Percentiles rank a stretch among this genome's conserved stretches.
Evolutionary conservation across 2,329 filamentous ascomycete species (phyloP).

Genomic region (Penicillium nordicum): DNA sequence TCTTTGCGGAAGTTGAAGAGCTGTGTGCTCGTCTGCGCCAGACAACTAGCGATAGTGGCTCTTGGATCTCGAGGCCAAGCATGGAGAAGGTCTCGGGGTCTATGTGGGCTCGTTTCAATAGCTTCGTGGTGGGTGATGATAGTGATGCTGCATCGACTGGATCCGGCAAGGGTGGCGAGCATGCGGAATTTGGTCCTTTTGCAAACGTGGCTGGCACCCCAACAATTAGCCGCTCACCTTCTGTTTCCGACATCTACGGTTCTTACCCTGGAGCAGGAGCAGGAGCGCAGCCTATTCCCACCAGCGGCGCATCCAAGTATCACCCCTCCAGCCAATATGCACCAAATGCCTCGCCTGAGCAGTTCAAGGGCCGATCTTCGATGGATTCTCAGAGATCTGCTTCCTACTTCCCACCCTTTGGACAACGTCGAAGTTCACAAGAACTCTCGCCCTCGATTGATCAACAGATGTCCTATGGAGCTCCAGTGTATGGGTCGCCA

Average conservation of each 20-base stretch:
- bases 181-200: conserved; percentile 69
- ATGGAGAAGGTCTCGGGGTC: conserved; percentile 94
- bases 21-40: conserved; percentile 78
- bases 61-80: conserved; percentile 91
- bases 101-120: conserved; percentile 90
- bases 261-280: conserved; percentile 45
- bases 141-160: conserved; percentile 61
- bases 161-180: conserved; percentile 54
- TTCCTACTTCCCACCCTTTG: conserved; percentile 34
- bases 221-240: conserved; percentile 70
- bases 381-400: conserved; percentile 46
- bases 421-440: conserved; percentile 36
- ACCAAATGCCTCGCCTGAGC: conserved; percentile 51
- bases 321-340: conserved; percentile 45
- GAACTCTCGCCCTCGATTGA: conserved; percentile 37
- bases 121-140: conserved; percentile 91
- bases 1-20: conserved; percentile 78
- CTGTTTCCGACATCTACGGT: conserved; percentile 72
- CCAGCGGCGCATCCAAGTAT: conserved; percentile 41
- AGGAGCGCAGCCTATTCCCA: conserved; percentile 32
- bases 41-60: conserved; percentile 74
- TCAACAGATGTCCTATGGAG: conserved; percentile 31
- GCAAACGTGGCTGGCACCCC: conserved; percentile 73
- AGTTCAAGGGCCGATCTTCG: conserved; percentile 49
- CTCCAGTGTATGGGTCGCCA: conserved; percentile 33